Base-by-base conservation (phyloP, 352 stramenopile species). In the Phytophthora uliginosa region DNA sequence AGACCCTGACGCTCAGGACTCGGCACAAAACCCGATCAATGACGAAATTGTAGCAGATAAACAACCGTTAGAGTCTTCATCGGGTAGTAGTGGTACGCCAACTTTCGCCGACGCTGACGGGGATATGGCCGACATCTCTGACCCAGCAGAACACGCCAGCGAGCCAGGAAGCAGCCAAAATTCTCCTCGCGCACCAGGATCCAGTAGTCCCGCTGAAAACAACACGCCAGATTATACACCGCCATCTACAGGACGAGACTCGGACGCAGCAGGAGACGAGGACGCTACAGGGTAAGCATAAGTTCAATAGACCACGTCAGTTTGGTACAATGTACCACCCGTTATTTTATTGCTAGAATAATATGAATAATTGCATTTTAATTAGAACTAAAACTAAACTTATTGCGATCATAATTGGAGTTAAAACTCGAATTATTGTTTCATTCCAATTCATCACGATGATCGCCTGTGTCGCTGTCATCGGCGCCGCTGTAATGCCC, bases 381-480 rank as follows among this genome's bases (percentile, higher is more conserved):
- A 8, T 31, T 7, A 31, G 28, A 31, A 7, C 0, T 31, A 31
- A 31, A 31, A 8, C 28, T 8, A 31, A 3, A 31, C 28, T 31
- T 31, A 31, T 31, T 31, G 28, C 26, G 26, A 4, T 4, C 26
- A 28, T 28, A 28, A 28, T 28, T 28, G 4, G 4, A 28, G 4
- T 28, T 28, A 28, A 28, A 28, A 28, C 26, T 40, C 10, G 0
- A 40, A 40, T 42, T 42, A 28, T 28, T 28, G 26, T 28, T 28
- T 2, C 26, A 28, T 4, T 28, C 28, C 36, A 17, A 42, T 42
- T 42, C 34, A 42, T 18, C 36, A 18, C 13, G 36, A 96, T 96
- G 89, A 95, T 96, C 74, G 82, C 84, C 26, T 96, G 89, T 57
- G 81, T 95, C 48, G 89, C 89, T 15, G 79, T 96, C 68, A 86